Evolutionary conservation across 2,329 filamentous ascomycete species (phyloP).

Genomic region (Penicillium sp.): DNA sequence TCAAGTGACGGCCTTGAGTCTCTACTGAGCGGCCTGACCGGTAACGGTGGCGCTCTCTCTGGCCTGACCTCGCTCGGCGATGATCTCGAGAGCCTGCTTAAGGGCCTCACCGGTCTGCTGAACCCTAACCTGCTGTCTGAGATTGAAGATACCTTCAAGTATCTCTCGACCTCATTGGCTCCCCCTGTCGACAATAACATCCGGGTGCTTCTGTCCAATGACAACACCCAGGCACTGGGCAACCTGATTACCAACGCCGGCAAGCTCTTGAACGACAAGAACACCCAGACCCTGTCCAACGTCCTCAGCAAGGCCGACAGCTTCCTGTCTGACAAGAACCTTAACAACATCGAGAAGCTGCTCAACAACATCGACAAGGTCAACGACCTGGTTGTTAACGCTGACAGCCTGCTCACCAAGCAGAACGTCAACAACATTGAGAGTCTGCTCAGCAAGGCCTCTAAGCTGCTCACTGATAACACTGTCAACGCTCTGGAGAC

Average conservation of each 20-base stretch:
- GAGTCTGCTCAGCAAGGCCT: constrained; percentile 30
- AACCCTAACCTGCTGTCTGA: constrained; percentile 25
- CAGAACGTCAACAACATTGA: constrained; percentile 33
- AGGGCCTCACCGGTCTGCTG: constrained; percentile 20
- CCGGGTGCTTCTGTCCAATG: constrained; percentile 19
- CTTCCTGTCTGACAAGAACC: constrained; percentile 24
- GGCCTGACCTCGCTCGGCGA: constrained; percentile 2
- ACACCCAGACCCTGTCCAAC: constrained; percentile 24
- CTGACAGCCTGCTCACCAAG: constrained; percentile 30
- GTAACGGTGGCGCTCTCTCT: constrained; percentile 3
- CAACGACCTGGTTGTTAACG: constrained; percentile 35
- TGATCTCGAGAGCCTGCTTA: constrained; percentile 16
- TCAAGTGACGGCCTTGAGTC: constrained; percentile 1
- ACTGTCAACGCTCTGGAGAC: constrained; percentile 14
- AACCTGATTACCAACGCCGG: constrained; percentile 33
- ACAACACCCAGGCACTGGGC: constrained; percentile 23
- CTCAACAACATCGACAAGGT: constrained; percentile 34
- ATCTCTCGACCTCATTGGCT: constrained; percentile 28
- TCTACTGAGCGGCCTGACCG: constrained; percentile 8
- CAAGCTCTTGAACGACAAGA: constrained; percentile 25
- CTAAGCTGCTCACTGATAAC: constrained; percentile 30
- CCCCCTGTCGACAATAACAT: constrained; percentile 31
- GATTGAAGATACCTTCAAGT: constrained; percentile 28
- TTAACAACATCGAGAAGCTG: constrained; percentile 24
- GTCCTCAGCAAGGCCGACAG: constrained; percentile 23